Evolutionary conservation across 768 basidiomycete genomes (phyloP), one percentile per base, ranked within the genome.

Genomic region (Rickenella mellea): DNA sequence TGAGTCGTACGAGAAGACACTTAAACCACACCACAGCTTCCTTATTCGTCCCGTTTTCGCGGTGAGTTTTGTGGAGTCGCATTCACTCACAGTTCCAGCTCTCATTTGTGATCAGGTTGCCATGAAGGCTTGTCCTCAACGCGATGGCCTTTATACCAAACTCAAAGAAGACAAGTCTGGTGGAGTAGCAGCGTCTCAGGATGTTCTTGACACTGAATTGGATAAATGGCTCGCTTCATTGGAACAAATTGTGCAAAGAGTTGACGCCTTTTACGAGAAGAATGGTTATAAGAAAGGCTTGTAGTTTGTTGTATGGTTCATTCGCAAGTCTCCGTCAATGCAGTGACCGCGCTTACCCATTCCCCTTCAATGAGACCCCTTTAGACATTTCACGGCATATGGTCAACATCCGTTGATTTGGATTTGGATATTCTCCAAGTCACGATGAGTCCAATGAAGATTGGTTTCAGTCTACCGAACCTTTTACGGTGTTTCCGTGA

Each of bases 1-100:
- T 22, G 77, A 78, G 33, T 75, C 86, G 0, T 99, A 99, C 59
- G 82, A 81, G 17, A 69, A 50, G 8, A 92, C 86, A 11, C 68
- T 99, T 58, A 92, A 82, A 67, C 70, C 80, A 54, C 79, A 80
- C 64, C 94, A 99, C 61, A 83, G 76, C 56, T 81, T 92, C 49
- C 75, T 82, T 50, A 67, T 78, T 30, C 62, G 67, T 49, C 68
- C 68, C 30, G 48, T 77, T 44, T 80, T 80, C 58, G 51, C 65
- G 8, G 78, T 79, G 47, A 45, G 76, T 68, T 35, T 40, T 40
- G 17, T 41, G 37, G 22, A 22, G 33, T 26, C 14, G 22, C 27
- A 31, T 28, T 40, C 19, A 11, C 24, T 1, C 5, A 6, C 27
- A 31, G 17, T 30, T 38, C 21, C 11, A 9, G 12, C 42, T 35